These are phyloP conservation scores for Cyclotella kingstonii DNA, from an alignment of 108 stramenopile species.

Conservation along the genomic window DNA sequence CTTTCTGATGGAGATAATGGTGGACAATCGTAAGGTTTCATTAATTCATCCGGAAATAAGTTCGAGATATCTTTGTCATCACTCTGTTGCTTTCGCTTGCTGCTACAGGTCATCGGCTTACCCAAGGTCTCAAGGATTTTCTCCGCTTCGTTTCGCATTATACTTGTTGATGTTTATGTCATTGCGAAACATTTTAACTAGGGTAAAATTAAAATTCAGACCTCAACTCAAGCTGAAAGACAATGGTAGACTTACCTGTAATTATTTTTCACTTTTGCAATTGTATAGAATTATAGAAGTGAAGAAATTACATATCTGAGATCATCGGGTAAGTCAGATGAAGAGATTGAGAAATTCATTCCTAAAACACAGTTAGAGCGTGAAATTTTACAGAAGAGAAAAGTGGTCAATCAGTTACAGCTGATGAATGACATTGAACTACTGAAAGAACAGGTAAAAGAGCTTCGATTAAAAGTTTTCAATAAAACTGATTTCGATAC, in stretches of 20 bases:
- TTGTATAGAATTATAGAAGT: conserved; percentile 11
- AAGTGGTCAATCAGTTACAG: conserved; percentile 4
- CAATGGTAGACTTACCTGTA: too few species aligned
- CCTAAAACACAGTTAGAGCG: conserved; percentile 13
- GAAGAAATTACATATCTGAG: conserved; percentile 13
- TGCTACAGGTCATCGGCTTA: conserved; percentile 8
- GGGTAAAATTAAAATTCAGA: background rate
- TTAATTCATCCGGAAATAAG: background rate
- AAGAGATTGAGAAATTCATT: conserved; percentile 16
- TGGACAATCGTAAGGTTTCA: conserved; percentile 3
- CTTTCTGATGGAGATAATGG: conserved; percentile 9
- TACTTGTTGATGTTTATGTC: conserved; percentile 11
- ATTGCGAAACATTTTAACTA: conserved; percentile 2
- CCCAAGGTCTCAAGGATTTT: conserved; percentile 1
- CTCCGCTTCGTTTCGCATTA: background rate
- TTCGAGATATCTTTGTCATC: background rate
- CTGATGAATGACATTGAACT: conserved; percentile 10
- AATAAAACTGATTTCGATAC: conserved; percentile 1
- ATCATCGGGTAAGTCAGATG: conserved; percentile 9
- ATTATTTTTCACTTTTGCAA: background rate
- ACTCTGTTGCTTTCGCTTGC: background rate
- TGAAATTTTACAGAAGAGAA: conserved; percentile 4
- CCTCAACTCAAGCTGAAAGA: background rate
- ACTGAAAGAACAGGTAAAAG: conserved; percentile 13
- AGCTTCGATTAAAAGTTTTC: conserved; percentile 2